Percentiles rank a stretch among this genome's conserved stretches.
These are phyloP conservation scores for Leishmania aethiopica DNA, from an alignment of 208 protist species.

Conservation along the genomic window DNA sequence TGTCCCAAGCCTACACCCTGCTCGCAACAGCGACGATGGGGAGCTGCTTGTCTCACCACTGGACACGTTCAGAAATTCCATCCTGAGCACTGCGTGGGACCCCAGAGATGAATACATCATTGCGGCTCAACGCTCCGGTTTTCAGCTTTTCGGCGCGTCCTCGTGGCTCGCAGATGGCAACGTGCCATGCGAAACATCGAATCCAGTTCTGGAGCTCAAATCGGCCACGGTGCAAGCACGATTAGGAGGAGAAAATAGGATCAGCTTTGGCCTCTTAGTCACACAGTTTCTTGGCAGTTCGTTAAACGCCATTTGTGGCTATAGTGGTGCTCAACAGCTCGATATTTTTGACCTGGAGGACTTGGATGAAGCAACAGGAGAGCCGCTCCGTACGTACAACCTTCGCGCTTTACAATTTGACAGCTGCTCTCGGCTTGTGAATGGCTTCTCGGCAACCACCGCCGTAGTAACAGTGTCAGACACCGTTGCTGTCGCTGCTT, in stretches of 20 bases:
- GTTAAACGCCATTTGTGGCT: slow-evolving; percentile 44
- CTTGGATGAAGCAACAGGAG: slow-evolving; percentile 64
- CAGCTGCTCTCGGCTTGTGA: background rate
- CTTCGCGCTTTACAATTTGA: slow-evolving; percentile 18
- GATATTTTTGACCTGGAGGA: slow-evolving; percentile 84
- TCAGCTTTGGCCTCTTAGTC: slow-evolving; percentile 54
- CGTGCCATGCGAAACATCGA: background rate
- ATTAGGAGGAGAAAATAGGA: slow-evolving; percentile 22
- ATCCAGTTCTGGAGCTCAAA: slow-evolving; percentile 16
- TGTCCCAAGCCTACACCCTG: slow-evolving; percentile 7
- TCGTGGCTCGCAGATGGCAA: background rate
- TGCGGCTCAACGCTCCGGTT: slow-evolving; percentile 18
- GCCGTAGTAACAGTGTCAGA: slow-evolving; percentile 39
- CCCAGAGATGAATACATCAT: slow-evolving; percentile 30
- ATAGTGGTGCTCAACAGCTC: slow-evolving; percentile 37
- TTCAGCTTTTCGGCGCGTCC: slow-evolving; percentile 25
- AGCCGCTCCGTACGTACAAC: slow-evolving; percentile 49
- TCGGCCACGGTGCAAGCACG: slow-evolving; percentile 15
- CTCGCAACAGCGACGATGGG: slow-evolving; percentile 9
- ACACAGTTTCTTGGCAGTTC: slow-evolving; percentile 59
- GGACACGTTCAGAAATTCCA: slow-evolving; percentile 25
- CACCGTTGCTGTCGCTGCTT: slow-evolving; percentile 37
- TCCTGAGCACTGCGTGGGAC: slow-evolving; percentile 26
- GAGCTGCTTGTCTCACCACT: slow-evolving; percentile 15
- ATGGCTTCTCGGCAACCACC: slow-evolving; percentile 19